A percentile compares a stretch with the other conserved stretches of the same genome.
These are phyloP conservation scores for Capsella bursapastoris DNA, from an alignment of 345 rosid genomes.

Conservation along the genomic window DNA sequence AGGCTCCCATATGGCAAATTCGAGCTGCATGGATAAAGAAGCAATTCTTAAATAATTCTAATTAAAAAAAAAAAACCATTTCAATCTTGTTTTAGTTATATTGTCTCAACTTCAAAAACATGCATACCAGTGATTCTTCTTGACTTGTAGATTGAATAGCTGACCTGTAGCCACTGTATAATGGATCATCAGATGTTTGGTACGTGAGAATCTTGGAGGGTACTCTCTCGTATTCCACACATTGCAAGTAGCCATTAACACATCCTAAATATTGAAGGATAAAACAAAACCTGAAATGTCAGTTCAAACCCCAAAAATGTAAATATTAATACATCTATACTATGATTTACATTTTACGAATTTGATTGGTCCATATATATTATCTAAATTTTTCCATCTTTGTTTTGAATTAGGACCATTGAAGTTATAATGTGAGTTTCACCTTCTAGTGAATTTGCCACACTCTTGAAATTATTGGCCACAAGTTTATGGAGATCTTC, in stretches of 20 bases:
- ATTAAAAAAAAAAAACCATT: not conserved
- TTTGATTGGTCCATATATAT: not conserved
- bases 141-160: conserved; percentile 79
- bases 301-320: not conserved
- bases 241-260: conserved; percentile 72
- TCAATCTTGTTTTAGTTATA: not conserved
- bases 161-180: conserved; percentile 77
- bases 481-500: conserved; percentile 87
- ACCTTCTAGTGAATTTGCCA: conserved; percentile 88
- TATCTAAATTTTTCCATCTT: not conserved
- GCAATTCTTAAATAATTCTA: not conserved
- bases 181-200: conserved; percentile 81
- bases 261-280: conserved; percentile 52
- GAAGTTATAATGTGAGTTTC: not conserved
- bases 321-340: not conserved
- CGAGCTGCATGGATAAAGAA: conserved; percentile 55
- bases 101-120: not conserved
- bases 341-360: not conserved
- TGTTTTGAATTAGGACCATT: not conserved
- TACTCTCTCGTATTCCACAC: conserved; percentile 72
- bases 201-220: conserved; percentile 83
- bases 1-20: conserved; percentile 85
- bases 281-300: not conserved
- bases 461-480: conserved; percentile 71
- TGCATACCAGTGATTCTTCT: conserved; percentile 84